Evolutionary conservation across 163 green algal species (phyloP), one percentile per base, ranked within the genome.

Genomic region (Chlorella variabilis): DNA sequence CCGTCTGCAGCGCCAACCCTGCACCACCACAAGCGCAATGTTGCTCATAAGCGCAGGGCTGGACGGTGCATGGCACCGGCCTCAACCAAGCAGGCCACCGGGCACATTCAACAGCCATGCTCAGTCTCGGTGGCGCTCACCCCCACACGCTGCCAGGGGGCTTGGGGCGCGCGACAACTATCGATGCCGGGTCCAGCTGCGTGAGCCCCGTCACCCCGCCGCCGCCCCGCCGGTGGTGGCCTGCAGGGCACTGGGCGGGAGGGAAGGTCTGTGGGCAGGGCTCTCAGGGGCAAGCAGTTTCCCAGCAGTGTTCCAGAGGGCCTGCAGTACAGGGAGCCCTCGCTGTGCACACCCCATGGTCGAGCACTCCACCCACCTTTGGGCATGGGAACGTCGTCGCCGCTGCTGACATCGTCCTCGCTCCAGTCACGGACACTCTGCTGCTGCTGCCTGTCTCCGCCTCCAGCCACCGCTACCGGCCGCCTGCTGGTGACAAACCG

Each of bases 161-260:
- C 45, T 66, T 58, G 34, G 76, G 76, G 20, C 75, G 75, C 8
- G 75, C 75, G 8, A 81, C 68, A 6, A 73, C 59, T 5, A 81
- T 54, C 38, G 75, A 62, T 8, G 75, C 29, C 17, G 75, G 75
- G 59, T 81, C 75, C 75, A 81, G 59, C 75, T 81, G 75, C n/a
- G 75, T 81, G n/a, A 81, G 75, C 4, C 75, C 75, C 1, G 58
- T 81, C 39, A 81, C 56, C 18, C 54, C 54, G 27, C 73, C 56
- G 8, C 18, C 51, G 7, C 23, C 33, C n/a, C n/a, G n/a, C n/a
- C n/a, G n/a, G n/a, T n/a, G n/a, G n/a, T n/a, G 76, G 25, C 62
- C 76, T 75, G 45, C 23, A 33, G n/a, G n/a, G 8, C n/a, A 9
- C 1, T 4, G 20, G 0, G 9, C 61, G 42, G n/a, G n/a, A n/a